phyloP scores from a whole-genome alignment of 2,329 filamentous ascomycete genomes.

The Didymella keratinophila region DNA sequence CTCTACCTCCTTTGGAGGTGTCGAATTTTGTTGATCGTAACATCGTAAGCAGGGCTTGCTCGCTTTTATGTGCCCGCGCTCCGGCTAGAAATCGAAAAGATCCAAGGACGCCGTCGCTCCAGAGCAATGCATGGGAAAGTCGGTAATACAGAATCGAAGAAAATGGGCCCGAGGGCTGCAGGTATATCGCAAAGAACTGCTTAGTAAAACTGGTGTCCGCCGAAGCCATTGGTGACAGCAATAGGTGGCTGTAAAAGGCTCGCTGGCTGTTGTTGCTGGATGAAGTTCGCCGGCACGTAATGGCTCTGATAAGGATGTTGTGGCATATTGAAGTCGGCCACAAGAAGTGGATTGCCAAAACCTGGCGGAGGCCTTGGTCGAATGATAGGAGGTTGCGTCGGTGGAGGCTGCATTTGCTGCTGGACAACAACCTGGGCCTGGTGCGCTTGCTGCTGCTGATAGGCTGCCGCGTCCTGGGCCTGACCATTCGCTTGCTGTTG shows the following conservation, averaged over 20 bases:
- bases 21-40: slow-evolving; percentile 12
- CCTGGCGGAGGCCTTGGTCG: slow-evolving; percentile 54
- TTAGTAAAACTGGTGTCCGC: slow-evolving; percentile 33
- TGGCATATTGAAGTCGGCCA: slow-evolving; percentile 77
- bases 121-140: slow-evolving; percentile 6
- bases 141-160: slow-evolving; percentile 13
- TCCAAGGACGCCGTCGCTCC: slow-evolving; percentile 13
- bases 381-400: slow-evolving; percentile 20
- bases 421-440: slow-evolving; percentile 23
- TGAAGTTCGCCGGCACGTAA: slow-evolving; percentile 75
- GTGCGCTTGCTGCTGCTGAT: slow-evolving; percentile 32
- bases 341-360: slow-evolving; percentile 73
- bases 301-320: slow-evolving; percentile 83
- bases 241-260: slow-evolving; percentile 34
- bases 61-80: slow-evolving; percentile 10
- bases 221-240: slow-evolving; percentile 31
- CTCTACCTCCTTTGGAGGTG: slow-evolving; percentile 2
- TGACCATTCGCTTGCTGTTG: slow-evolving; percentile 39
- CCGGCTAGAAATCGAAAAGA: not conserved
- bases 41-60: slow-evolving; percentile 13
- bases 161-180: not conserved
- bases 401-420: slow-evolving; percentile 25
- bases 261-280: slow-evolving; percentile 37
- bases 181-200: not conserved
- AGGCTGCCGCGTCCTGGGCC: slow-evolving; percentile 30